phyloP scores from a whole-genome alignment of 768 basidiomycete genomes.

The Dacryopinax spathularia region DNA sequence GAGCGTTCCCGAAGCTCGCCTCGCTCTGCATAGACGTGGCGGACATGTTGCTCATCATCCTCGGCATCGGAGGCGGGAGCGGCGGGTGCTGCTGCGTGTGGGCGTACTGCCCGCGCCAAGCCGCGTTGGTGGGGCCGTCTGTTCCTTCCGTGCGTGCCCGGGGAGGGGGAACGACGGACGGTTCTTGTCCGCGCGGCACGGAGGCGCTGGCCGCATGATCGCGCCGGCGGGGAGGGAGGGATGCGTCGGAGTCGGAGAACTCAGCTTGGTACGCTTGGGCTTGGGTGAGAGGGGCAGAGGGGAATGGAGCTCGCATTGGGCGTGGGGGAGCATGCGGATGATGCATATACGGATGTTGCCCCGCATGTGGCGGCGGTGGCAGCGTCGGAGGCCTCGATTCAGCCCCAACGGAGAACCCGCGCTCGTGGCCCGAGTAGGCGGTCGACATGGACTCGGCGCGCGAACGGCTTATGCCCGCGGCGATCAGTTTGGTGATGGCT shows the following conservation, averaged over 20 bases:
- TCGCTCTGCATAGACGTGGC: neutral
- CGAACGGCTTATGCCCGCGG: conserved; percentile 34
- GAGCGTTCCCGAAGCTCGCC: neutral
- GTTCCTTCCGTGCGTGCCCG: conserved; percentile 51
- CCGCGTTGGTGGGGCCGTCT: neutral
- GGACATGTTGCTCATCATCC: conserved; percentile 21
- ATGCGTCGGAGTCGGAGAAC: neutral
- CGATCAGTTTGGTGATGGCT: conserved; percentile 75
- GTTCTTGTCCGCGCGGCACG: conserved; percentile 3
- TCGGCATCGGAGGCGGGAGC: conserved; percentile 18
- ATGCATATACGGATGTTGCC: neutral
- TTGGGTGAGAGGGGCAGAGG: neutral
- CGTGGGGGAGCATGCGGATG: neutral
- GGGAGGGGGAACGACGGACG: conserved; percentile 37
- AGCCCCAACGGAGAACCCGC: neutral
- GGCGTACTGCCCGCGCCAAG: neutral
- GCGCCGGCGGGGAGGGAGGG: neutral
- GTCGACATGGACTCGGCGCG: neutral
- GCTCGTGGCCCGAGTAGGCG: neutral
- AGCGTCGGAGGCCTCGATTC: neutral
- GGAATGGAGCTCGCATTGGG: neutral
- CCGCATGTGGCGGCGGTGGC: neutral
- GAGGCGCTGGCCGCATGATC: neutral
- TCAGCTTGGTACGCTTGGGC: neutral
- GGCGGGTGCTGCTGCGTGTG: neutral